Conservation (phyloP, 2,329 filamentous ascomycete species). For the Neofusicoccum ribis region DNA sequence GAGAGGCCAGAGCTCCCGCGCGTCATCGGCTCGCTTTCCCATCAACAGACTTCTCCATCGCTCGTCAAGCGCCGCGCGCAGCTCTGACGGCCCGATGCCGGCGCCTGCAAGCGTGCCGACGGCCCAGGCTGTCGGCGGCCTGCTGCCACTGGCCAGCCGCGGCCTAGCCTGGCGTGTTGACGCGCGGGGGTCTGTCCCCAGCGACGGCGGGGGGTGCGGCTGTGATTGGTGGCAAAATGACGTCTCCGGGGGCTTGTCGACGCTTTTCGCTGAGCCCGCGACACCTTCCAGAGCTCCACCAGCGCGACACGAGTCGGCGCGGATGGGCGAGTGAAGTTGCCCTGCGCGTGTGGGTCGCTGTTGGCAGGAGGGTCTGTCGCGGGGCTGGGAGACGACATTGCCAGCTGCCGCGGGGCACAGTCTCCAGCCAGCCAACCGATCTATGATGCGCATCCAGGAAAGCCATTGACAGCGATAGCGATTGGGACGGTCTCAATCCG, state of each 20-base stretch:
- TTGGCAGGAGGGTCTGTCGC: background rate
- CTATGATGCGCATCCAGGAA: conserved; percentile 14
- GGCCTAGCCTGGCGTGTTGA: background rate
- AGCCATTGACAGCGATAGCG: background rate
- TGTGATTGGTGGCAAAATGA: conserved; percentile 21
- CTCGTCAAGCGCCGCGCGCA: background rate
- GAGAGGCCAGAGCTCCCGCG: background rate
- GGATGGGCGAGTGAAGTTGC: background rate
- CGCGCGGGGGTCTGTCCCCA: background rate
- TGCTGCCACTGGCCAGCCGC: background rate
- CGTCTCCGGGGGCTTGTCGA: background rate
- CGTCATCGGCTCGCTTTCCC: background rate
- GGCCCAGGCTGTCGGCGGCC: background rate
- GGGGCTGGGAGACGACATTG: background rate
- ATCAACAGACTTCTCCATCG: background rate
- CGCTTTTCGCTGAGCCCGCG: conserved; percentile 3
- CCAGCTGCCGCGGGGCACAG: background rate
- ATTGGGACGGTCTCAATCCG: background rate
- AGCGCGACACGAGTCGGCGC: background rate
- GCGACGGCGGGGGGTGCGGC: background rate
- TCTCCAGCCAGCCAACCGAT: background rate
- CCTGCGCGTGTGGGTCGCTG: background rate
- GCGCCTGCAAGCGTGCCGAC: background rate
- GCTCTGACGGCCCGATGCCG: background rate
- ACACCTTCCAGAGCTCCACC: conserved; percentile 13